Percentiles rank a stretch among this genome's conserved stretches.
phyloP scores from a whole-genome alignment of 495 filamentous ascomycete species.

The Aspergillus wentii region DNA sequence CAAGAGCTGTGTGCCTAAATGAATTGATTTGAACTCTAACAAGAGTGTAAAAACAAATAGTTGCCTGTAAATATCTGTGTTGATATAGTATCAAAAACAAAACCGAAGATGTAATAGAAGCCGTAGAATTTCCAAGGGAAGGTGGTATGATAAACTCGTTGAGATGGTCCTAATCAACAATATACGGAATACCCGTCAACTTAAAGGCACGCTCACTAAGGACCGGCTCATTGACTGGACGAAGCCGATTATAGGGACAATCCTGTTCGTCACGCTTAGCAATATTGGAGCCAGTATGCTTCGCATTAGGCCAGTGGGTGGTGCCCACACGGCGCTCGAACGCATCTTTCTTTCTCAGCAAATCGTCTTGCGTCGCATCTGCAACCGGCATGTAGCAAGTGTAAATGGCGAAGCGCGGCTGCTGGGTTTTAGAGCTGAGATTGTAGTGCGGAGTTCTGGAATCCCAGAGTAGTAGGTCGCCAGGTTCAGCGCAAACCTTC shows the following conservation, averaged over 20 bases:
- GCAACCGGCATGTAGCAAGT: conserved; percentile 34
- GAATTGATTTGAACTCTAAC: no score
- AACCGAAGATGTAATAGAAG: no score
- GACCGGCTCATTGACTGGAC: conserved; percentile 20
- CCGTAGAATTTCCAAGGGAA: no score
- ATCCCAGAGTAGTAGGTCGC: conserved; percentile 41
- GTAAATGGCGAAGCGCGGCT: conserved; percentile 26
- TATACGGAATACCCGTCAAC: conserved; percentile 36
- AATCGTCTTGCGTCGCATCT: conserved; percentile 28
- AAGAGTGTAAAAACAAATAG: no score
- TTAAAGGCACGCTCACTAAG: conserved; percentile 26
- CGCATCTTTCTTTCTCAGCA: conserved; percentile 29
- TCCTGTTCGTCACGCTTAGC: conserved; percentile 24
- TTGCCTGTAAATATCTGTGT: no score
- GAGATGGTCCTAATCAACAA: no score
- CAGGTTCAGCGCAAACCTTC: conserved; percentile 36
- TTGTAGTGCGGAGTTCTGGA: conserved; percentile 38
- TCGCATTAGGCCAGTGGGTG: conserved; percentile 33
- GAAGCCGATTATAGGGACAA: conserved; percentile 20
- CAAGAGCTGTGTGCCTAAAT: no score
- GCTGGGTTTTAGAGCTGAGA: conserved; percentile 16
- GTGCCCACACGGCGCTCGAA: conserved; percentile 30
- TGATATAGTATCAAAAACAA: no score
- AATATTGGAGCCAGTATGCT: conserved; percentile 26
- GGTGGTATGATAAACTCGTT: no score